Conservation (phyloP, 495 filamentous ascomycete genomes). For the Penicillium canescens region DNA sequence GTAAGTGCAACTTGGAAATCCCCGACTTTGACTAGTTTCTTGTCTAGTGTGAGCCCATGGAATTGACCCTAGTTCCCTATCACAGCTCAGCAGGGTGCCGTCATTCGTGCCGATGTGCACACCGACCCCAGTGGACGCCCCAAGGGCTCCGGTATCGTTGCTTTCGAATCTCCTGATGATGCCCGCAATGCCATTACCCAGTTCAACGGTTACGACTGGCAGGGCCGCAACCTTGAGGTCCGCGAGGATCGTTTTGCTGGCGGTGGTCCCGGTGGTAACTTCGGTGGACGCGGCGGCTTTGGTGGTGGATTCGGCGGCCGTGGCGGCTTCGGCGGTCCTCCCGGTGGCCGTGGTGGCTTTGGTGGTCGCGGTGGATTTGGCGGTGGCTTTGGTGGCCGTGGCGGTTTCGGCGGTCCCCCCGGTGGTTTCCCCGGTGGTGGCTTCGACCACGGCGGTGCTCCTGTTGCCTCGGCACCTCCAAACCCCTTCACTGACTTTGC, state of each 20-base stretch:
- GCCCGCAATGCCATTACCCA: conserved; percentile 93
- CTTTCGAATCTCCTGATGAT: conserved; percentile 92
- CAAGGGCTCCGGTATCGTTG: conserved; percentile 93
- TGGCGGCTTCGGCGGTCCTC: conserved; percentile 34
- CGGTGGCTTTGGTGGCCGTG: conserved; percentile 37
- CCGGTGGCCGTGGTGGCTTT: conserved; percentile 31
- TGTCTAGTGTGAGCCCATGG: conserved; percentile 15
- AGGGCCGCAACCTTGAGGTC: conserved; percentile 89
- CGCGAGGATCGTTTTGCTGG: conserved; percentile 93
- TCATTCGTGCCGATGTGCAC: conserved; percentile 96
- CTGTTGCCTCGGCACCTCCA: conserved; percentile 54
- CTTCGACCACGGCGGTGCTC: conserved; percentile 40
- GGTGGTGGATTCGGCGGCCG: conserved; percentile 41
- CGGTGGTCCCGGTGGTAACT: conserved; percentile 51
- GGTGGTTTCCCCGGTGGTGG: conserved; percentile 27
- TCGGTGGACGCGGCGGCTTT: conserved; percentile 47
- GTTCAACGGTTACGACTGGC: conserved; percentile 99
- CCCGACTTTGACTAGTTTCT: conserved; percentile 14
- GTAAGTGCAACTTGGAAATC: conserved; percentile 55
- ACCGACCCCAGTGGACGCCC: conserved; percentile 88
- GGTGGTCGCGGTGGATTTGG: conserved; percentile 44
- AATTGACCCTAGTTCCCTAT: conserved; percentile 37
- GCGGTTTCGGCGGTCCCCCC: conserved; percentile 33
- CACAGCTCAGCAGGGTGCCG: conserved; percentile 70
- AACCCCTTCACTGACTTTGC: conserved; percentile 97